Conservation (phyloP, 257 asterid species). For the Lycium ferocissimum region DNA sequence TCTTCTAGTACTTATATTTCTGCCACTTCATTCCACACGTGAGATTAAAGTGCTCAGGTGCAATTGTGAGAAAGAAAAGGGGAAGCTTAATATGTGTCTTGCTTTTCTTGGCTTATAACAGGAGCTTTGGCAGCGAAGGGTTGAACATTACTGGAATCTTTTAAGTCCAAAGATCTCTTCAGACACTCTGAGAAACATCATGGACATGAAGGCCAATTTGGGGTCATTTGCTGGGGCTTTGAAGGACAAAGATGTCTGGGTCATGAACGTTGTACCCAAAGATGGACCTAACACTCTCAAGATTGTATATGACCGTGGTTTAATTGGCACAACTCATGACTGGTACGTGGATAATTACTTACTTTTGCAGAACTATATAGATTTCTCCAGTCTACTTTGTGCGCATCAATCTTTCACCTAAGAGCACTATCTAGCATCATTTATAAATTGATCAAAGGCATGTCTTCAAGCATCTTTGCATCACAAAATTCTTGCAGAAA, state of each 20-base stretch:
- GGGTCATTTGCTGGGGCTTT: constrained; percentile 96
- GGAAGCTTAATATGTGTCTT: constrained; percentile 28
- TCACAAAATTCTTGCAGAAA: neutral
- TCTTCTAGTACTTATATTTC: constrained; percentile 20
- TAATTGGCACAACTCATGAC: constrained; percentile 83
- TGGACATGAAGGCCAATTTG: constrained; percentile 97
- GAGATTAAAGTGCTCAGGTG: constrained; percentile 29
- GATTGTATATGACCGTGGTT: constrained; percentile 87
- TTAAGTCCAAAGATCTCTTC: constrained; percentile 75
- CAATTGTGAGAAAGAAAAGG: constrained; percentile 8
- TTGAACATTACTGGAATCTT: constrained; percentile 77
- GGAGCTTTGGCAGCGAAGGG: constrained; percentile 86
- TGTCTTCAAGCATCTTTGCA: neutral
- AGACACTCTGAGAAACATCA: constrained; percentile 76
- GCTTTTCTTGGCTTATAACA: constrained; percentile 40
- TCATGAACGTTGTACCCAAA: constrained; percentile 91
- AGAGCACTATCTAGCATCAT: neutral
- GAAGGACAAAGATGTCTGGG: constrained; percentile 94
- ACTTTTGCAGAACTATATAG: neutral
- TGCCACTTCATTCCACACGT: neutral
- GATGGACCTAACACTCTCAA: constrained; percentile 95
- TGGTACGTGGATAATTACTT: constrained; percentile 57
- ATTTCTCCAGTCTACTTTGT: neutral
- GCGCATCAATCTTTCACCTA: neutral
- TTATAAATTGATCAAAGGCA: neutral